These are phyloP conservation scores for Pochonia chlamydosporia DNA, from an alignment of 2,329 filamentous ascomycete genomes.

Conservation along the genomic window DNA sequence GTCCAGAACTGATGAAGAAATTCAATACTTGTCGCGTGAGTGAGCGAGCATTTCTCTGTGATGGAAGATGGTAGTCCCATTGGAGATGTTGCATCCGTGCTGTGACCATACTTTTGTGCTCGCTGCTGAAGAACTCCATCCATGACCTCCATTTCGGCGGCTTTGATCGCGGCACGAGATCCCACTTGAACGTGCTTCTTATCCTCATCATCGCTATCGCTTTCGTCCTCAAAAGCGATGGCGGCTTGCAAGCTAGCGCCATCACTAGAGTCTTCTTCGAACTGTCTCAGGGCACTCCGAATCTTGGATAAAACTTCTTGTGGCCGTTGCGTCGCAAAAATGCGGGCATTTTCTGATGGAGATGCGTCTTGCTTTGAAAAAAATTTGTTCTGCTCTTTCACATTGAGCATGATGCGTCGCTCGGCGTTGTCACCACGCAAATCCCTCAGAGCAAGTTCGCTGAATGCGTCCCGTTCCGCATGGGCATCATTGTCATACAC, in stretches of 20 bases:
- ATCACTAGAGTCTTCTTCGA: slow-evolving; percentile 41
- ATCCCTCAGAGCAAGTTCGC: slow-evolving; percentile 72
- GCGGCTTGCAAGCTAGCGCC: slow-evolving; percentile 56
- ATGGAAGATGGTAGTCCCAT: slow-evolving; percentile 52
- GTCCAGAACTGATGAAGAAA: slow-evolving; percentile 98
- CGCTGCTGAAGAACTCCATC: slow-evolving; percentile 58
- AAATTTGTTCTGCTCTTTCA: slow-evolving; percentile 81
- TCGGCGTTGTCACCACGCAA: slow-evolving; percentile 69
- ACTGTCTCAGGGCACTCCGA: slow-evolving; percentile 52
- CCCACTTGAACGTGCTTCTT: slow-evolving; percentile 55
- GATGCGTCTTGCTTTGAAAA: slow-evolving; percentile 58
- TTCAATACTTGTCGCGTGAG: slow-evolving; percentile 88
- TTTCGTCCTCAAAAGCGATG: slow-evolving; percentile 66
- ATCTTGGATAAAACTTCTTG: slow-evolving; percentile 60
- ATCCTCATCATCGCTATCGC: slow-evolving; percentile 59
- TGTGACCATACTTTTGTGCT: slow-evolving; percentile 49
- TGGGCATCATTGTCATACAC: slow-evolving; percentile 53
- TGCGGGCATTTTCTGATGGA: slow-evolving; percentile 35
- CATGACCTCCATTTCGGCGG: slow-evolving; percentile 62
- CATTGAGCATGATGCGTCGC: slow-evolving; percentile 74
- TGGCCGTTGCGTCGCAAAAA: slow-evolving; percentile 67
- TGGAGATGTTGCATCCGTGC: slow-evolving; percentile 39
- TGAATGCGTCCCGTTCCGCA: slow-evolving; percentile 68
- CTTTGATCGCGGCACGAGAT: slow-evolving; percentile 59
- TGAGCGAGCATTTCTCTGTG: slow-evolving; percentile 55